Evolutionary conservation across 1,284 basidiomycete species (phyloP), one percentile per base, ranked within the genome.

Genomic region (Microbotryomycetes sp.): DNA sequence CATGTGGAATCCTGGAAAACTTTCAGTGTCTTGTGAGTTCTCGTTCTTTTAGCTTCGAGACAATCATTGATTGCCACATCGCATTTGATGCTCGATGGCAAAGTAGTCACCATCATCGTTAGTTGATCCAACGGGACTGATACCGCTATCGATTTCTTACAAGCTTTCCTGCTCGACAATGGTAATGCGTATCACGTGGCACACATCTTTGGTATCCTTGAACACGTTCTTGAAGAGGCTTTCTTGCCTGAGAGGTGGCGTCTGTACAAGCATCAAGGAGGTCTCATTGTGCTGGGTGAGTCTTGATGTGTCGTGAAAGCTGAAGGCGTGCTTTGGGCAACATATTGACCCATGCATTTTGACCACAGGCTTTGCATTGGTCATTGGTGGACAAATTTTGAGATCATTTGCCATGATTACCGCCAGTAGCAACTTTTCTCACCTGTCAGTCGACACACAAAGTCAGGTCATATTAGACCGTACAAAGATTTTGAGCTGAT

Each of bases 161-260:
- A 97, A n/a, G 94, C 93, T 0, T 99, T 92, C 76, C 81, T 99
- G 3, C 82, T 99, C 36, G 89, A 97, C 73, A 98, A 98, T 73
- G 91, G 92, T 0, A 72, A 77, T 2, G 80, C 83, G 74, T 98
- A 99, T 76, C 89, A 92, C 72, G 73, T 88, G 49, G 93, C 94
- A 2, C 90, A 98, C 74, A 77, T 81, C 15, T 76, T 82, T 47
- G 92, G 92, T 0, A 70, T 97, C 2, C 31, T 81, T 3, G 96
- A 98, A 78, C 93, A 93, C 76, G 73, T 92, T 48, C 58, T 89
- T 54, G 84, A 66, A 52, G 68, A 71, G 30, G 63, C 63, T 4
- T 70, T 54, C 59, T 59, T 73, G 3, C 66, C 70, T 0, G 54
- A 49, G 4, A 19, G 49, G 16, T 66, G 52, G 31, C 54, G 66